A percentile compares a stretch with the other conserved stretches of the same genome.
These are phyloP conservation scores for Zangia roseola DNA, from an alignment of 768 basidiomycete genomes.

Conservation along the genomic window DNA sequence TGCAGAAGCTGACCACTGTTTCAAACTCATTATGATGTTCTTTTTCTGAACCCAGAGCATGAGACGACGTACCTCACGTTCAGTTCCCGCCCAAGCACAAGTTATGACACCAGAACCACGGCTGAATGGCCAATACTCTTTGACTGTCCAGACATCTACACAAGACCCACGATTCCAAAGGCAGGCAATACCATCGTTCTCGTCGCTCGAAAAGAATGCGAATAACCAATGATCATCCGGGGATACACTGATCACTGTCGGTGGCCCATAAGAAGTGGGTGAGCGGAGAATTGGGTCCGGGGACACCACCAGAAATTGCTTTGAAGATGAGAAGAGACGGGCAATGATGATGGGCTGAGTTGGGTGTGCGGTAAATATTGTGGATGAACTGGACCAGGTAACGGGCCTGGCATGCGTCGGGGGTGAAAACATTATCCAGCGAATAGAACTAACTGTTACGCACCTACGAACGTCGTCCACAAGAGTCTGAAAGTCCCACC, in stretches of 20 bases:
- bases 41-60: neutral
- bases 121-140: slow-evolving; percentile 54
- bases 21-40: neutral
- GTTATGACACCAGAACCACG: slow-evolving; percentile 57
- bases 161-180: slow-evolving; percentile 61
- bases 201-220: slow-evolving; percentile 67
- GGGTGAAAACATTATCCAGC: neutral
- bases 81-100: slow-evolving; percentile 57
- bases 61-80: slow-evolving; percentile 52
- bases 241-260: slow-evolving; percentile 59
- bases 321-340: slow-evolving; percentile 68
- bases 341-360: slow-evolving; percentile 58
- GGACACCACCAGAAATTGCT: slow-evolving; percentile 57
- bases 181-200: slow-evolving; percentile 58
- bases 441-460: slow-evolving; percentile 8
- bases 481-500: slow-evolving; percentile 74
- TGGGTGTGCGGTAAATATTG: slow-evolving; percentile 68
- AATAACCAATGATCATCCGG: slow-evolving; percentile 65
- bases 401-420: slow-evolving; percentile 48
- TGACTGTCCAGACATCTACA: slow-evolving; percentile 60
- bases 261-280: slow-evolving; percentile 54
- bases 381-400: slow-evolving; percentile 67
- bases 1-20: slow-evolving; percentile 53
- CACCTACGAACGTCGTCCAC: slow-evolving; percentile 57
- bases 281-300: slow-evolving; percentile 49